A percentile compares a stretch with the other conserved stretches of the same genome.
phyloP scores from a whole-genome alignment of 1,284 basidiomycete genomes.

The Xerocomus amazonicus region DNA sequence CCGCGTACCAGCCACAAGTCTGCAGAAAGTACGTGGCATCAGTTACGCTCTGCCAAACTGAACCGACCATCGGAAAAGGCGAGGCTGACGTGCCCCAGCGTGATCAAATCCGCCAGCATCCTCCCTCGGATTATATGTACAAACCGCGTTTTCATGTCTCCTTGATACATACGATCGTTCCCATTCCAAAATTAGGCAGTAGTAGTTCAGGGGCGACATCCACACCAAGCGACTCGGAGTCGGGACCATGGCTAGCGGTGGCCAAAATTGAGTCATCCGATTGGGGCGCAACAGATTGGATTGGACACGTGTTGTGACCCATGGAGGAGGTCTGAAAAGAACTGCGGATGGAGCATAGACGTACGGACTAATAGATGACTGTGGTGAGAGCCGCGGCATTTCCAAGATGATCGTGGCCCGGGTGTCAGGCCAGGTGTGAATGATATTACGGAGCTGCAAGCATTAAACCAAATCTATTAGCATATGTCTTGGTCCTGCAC shows the following conservation, averaged over 20 bases:
- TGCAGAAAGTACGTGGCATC: not conserved
- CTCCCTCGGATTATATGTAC: no score
- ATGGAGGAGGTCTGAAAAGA: no score
- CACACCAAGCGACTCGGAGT: conserved; percentile 6
- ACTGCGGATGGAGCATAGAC: no score
- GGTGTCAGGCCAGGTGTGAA: conserved; percentile 18
- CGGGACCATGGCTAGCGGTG: conserved; percentile 5
- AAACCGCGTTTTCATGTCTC: conserved; percentile 31
- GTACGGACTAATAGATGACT: conserved; percentile 30
- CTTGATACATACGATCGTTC: conserved; percentile 22
- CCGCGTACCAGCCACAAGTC: conserved; percentile 18
- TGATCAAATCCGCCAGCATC: no score
- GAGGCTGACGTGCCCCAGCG: conserved; percentile 18
- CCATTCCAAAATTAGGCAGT: conserved; percentile 31
- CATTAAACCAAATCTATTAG: conserved; percentile 26
- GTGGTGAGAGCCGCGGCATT: conserved; percentile 21
- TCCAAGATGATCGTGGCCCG: conserved; percentile 21
- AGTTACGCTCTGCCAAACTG: not conserved
- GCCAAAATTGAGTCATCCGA: conserved; percentile 23
- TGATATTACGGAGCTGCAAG: no score
- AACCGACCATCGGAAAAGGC: not conserved
- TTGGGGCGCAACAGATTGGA: no score
- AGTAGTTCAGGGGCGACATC: conserved; percentile 28
- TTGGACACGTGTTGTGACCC: no score
- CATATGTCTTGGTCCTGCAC: conserved; percentile 42